Base-by-base conservation (phyloP, 164 flowering plant species). In the Annona squamosa region DNA sequence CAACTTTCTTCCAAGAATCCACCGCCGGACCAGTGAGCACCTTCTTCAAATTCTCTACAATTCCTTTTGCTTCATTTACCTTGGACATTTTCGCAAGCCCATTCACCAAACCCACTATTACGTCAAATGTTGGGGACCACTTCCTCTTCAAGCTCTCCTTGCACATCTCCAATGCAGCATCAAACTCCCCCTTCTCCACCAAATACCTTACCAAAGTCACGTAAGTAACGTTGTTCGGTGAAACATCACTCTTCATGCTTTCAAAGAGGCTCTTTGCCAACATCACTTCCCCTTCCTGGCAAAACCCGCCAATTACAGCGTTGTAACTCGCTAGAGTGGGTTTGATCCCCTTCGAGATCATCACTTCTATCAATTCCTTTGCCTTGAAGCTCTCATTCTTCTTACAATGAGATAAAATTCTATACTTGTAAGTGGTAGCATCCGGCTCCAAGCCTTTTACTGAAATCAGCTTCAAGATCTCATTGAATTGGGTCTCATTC, bases 1-100 rank as follows among this genome's bases (percentile, higher is more conserved):
- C 85, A 68, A 81, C 47, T 75, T 77, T 83, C 46, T 48, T 48
- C 85, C 84, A 83, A 0, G 84, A 77, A 70, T 77, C 79, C 59
- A 72, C 46, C 65, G 85, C 84, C 48, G 71, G 48, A 12, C 84
- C 82, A 52, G 69, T 77, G 2, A 83, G 78, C 77, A 69, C 71
- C 78, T 66, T 79, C 81, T 79, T 81, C 84, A 77, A 71, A 48
- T 77, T 79, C 74, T 74, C 77, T 37, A 81, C 79, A 63, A 83
- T 46, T 57, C 46, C 72, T 71, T 77, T 79, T 16, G 85, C 85
- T 37, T 79, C 81, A 41, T 77, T 71, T 0, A 42, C 77, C 67
- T 79, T 79, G 7, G 82, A 81, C n/a, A 65, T 73, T 67, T 77
- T 64, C 67, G 81, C 79, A 46, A 83, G 72, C 48, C 85, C 85